Percentiles rank a stretch among this genome's conserved stretches.
phyloP scores from a whole-genome alignment of 306 rosid genomes.

The Cicer yamashitae region DNA sequence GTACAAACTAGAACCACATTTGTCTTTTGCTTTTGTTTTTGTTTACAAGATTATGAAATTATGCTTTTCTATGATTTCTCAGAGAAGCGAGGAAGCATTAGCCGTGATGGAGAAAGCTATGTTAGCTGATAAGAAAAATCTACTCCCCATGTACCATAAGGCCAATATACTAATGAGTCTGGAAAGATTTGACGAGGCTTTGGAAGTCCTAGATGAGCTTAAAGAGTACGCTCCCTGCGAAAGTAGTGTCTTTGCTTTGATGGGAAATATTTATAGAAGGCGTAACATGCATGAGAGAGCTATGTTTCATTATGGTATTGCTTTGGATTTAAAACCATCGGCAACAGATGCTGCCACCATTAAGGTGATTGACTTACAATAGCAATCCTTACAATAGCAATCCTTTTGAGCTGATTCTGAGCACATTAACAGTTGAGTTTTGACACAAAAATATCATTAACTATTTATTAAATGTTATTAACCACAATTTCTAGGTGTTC shows the following conservation, averaged over 20 bases:
- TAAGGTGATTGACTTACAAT: conserved; percentile 61
- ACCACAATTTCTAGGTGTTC: too few relatives aligned
- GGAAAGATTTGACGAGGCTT: conserved; percentile 77
- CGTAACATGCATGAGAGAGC: conserved; percentile 84
- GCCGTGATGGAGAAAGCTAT: conserved; percentile 89
- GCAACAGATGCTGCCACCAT: conserved; percentile 88
- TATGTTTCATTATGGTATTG: conserved; percentile 92
- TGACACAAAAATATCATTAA: too few relatives aligned
- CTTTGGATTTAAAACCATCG: conserved; percentile 95
- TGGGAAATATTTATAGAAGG: conserved; percentile 87
- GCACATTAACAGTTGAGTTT: not conserved
- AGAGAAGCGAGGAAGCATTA: conserved; percentile 87
- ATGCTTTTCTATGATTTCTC: conserved; percentile 46
- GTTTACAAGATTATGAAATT: conserved; percentile 39
- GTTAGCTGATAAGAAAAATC: conserved; percentile 86
- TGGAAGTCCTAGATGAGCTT: conserved; percentile 83
- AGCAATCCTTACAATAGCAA: conserved; percentile 19
- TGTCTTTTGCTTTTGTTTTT: conserved; percentile 5
- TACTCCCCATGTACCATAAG: conserved; percentile 96
- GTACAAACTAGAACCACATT: conserved; percentile 38
- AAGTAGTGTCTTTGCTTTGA: conserved; percentile 93
- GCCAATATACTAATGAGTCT: conserved; percentile 81
- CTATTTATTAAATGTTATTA: too few relatives aligned
- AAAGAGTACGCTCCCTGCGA: conserved; percentile 86
- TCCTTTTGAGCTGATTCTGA: conserved; percentile 23